phyloP scores from a whole-genome alignment of 495 filamentous ascomycete genomes.

The Chaetomium tenue region DNA sequence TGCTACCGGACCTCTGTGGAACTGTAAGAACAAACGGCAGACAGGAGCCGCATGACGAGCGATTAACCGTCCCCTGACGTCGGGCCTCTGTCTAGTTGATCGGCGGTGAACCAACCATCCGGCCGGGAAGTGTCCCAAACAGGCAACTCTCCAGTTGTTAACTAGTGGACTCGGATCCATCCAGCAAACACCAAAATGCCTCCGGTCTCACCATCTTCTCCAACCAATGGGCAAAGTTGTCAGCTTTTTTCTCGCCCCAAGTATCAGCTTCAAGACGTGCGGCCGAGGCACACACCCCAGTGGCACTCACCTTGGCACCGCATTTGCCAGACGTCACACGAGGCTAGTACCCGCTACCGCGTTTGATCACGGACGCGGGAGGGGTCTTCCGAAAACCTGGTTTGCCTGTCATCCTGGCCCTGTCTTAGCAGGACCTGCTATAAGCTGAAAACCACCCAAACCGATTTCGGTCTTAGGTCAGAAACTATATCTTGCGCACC shows the following conservation, averaged over 20 bases:
- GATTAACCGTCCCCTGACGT: neutral
- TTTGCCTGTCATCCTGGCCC: neutral
- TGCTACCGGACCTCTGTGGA: neutral
- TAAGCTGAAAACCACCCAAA: slow-evolving; percentile 1
- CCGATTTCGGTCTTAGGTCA: neutral
- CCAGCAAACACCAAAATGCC: neutral
- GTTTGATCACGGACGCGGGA: slow-evolving; percentile 15
- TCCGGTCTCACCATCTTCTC: neutral
- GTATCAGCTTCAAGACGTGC: neutral
- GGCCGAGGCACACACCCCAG: slow-evolving; percentile 4
- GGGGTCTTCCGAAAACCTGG: slow-evolving; percentile 14
- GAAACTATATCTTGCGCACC: neutral
- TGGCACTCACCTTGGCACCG: neutral
- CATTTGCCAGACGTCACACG: slow-evolving; percentile 8
- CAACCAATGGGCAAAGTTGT: neutral
- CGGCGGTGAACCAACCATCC: neutral
- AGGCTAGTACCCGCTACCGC: slow-evolving; percentile 2
- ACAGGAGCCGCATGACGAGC: neutral
- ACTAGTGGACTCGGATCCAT: neutral
- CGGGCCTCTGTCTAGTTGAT: neutral
- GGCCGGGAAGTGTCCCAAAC: neutral
- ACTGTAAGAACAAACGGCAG: neutral
- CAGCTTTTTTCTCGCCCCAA: neutral
- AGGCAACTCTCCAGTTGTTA: slow-evolving; percentile 13
- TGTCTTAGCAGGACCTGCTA: neutral